phyloP scores from a whole-genome alignment of 1,284 basidiomycete species.

The Malassezia psittaci region DNA sequence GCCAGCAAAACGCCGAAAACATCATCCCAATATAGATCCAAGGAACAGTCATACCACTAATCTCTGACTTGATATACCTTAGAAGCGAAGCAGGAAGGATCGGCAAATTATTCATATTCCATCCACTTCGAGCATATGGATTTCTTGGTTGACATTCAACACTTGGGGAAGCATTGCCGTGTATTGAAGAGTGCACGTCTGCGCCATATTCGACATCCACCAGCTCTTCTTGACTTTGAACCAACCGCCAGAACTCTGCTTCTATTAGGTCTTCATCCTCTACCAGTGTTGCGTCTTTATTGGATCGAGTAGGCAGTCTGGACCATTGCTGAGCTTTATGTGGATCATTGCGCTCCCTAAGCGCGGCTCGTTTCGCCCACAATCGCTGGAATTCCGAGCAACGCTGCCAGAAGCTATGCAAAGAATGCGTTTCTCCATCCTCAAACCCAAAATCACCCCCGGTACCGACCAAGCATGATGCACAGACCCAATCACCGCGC shows the following conservation, averaged over 20 bases:
- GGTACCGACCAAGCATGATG: constrained; percentile 78
- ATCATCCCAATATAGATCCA: constrained; percentile 99
- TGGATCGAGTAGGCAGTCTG: constrained; percentile 13
- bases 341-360: constrained; percentile 11
- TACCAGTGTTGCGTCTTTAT: constrained; percentile 49
- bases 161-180: constrained; percentile 92
- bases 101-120: constrained; percentile 97
- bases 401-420: constrained; percentile 81
- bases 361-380: constrained; percentile 56
- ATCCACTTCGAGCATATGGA: constrained; percentile 76
- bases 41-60: constrained; percentile 98
- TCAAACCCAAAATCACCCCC: constrained; percentile 99
- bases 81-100: constrained; percentile 76
- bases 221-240: constrained; percentile 75
- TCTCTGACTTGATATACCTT: constrained; percentile 89
- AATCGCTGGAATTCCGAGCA: constrained; percentile 66
- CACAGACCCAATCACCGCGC: constrained; percentile 91
- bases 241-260: constrained; percentile 91
- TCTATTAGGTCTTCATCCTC: constrained; percentile 78
- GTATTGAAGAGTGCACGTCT: constrained; percentile 92
- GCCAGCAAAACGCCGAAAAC: constrained; percentile 99
- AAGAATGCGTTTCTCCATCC: constrained; percentile 88
- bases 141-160: constrained; percentile 81
- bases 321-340: constrained; percentile 2
- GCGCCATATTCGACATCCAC: constrained; percentile 99